Percentiles rank a stretch among this genome's conserved stretches.
These are phyloP conservation scores for Solanum chmielewskii DNA, from an alignment of 257 asterid genomes.

Conservation along the genomic window DNA sequence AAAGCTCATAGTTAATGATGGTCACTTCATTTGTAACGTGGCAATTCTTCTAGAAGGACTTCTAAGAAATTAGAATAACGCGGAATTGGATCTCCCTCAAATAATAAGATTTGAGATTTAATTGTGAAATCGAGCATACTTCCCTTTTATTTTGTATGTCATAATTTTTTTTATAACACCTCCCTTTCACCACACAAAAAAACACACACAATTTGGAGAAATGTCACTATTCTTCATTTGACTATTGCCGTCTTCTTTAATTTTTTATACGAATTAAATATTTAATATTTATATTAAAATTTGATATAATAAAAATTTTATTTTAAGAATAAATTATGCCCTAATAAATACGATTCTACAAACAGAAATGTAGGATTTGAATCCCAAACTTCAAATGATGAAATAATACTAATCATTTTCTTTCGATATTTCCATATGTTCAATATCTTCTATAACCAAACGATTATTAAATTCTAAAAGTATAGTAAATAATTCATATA, in stretches of 20 bases:
- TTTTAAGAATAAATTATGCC: fast-evolving
- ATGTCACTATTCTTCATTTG: conserved; percentile 2
- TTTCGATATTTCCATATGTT: neutral
- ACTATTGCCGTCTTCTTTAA: neutral
- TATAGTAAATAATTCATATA: neutral
- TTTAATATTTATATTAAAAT: neutral
- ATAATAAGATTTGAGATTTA: too few relatives aligned
- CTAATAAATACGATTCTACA: neutral
- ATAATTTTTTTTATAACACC: neutral
- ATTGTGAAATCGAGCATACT: too few relatives aligned
- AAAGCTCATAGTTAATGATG: neutral
- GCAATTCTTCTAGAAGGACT: conserved; percentile 22
- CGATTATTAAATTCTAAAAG: neutral
- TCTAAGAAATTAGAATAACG: neutral
- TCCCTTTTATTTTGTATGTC: neutral
- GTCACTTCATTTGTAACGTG: neutral
- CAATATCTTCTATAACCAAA: neutral
- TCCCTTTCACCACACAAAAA: conserved; percentile 1
- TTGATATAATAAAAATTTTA: neutral
- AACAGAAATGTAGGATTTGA: neutral
- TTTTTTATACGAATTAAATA: neutral
- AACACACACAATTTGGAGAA: neutral
- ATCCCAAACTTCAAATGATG: fast-evolving
- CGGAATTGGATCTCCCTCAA: too few relatives aligned
- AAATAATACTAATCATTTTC: neutral